Base-by-base conservation (phyloP, 1,139 yeast genomes). In the Taphrina populina region DNA sequence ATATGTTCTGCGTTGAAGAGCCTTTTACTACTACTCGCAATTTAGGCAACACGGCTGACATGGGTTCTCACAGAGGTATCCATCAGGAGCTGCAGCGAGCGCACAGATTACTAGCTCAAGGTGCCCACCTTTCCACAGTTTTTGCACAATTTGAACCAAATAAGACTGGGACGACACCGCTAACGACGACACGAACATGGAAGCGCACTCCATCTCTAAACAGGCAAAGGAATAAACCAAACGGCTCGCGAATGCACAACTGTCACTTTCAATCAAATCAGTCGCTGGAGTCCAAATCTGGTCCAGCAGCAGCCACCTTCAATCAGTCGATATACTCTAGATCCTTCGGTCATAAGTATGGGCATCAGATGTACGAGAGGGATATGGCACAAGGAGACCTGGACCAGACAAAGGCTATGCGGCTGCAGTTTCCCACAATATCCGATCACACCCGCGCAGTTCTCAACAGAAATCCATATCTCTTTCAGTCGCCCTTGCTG, bases 41-140 rank as follows among this genome's bases (percentile, higher is more conserved):
- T 49, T 59, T 64, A 15, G 66, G 65, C 21, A 64, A 64, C 41
- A 64, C 66, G 2, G 66, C 63, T 7, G 66, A 64, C 39, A 63
- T 63, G 27, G 59, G 57, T 20, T 61, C 65, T 4, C 63, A 63
- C 33, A 59, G 60, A 32, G 66, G 66, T 17, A 59, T 64, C 21
- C 60, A 59, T 32, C 57, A 62, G n/a, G 66, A 64, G 43, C 60
- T 64, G 24, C 58, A 63, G 21, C 57, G 65, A 15, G 64, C 64
- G 23, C 63, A 39, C 43, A 58, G 58, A 11, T 33, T 62, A 13
- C 57, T 63, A 13, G 56, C 56, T 23, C 47, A 44, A n/a, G 54
- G 47, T 3, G 46, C 21, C 10, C 11, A 37, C 4, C 30, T 29
- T 19, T 30, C 21, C 17, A 23, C 19, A 21, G 36, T 35, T 13